Percentiles rank a stretch among this genome's conserved stretches.
These are phyloP conservation scores for Alternaria metachromatica DNA, from an alignment of 2,329 filamentous ascomycete genomes.

Conservation along the genomic window DNA sequence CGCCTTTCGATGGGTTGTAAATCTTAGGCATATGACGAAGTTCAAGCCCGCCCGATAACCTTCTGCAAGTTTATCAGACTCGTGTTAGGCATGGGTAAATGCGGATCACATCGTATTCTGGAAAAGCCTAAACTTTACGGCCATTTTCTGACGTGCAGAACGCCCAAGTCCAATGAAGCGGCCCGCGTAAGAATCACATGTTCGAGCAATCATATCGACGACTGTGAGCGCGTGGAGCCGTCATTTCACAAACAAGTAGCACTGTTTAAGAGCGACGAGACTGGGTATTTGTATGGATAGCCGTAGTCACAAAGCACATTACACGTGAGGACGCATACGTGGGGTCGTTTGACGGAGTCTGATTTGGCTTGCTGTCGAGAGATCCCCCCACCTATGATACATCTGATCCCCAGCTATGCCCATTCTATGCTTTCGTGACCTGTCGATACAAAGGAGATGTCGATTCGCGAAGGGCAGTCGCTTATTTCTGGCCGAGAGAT, in stretches of 20 bases:
- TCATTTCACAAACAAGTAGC: neutral
- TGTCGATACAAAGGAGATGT: conserved; percentile 38
- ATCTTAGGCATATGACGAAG: neutral
- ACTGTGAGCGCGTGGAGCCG: neutral
- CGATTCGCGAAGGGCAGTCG: conserved; percentile 16
- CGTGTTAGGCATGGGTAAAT: neutral
- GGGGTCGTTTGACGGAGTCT: conserved; percentile 6
- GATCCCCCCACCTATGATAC: conserved; percentile 42
- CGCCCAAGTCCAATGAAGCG: neutral
- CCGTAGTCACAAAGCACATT: neutral
- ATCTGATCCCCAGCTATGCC: conserved; percentile 32
- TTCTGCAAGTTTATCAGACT: neutral
- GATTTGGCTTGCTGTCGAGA: conserved; percentile 29
- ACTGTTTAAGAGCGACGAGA: neutral
- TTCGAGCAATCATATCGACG: neutral
- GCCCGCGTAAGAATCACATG: neutral
- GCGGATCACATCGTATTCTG: neutral
- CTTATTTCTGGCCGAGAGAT: conserved; percentile 49
- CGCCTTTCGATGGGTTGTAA: neutral
- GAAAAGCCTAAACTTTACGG: neutral
- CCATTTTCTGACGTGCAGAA: neutral
- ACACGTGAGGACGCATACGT: neutral
- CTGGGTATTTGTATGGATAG: neutral
- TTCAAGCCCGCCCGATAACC: neutral
- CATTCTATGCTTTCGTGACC: conserved; percentile 31